Conservation (phyloP, 371 early-diverging fungal species). For the Saksenaea vasiformis region DNA sequence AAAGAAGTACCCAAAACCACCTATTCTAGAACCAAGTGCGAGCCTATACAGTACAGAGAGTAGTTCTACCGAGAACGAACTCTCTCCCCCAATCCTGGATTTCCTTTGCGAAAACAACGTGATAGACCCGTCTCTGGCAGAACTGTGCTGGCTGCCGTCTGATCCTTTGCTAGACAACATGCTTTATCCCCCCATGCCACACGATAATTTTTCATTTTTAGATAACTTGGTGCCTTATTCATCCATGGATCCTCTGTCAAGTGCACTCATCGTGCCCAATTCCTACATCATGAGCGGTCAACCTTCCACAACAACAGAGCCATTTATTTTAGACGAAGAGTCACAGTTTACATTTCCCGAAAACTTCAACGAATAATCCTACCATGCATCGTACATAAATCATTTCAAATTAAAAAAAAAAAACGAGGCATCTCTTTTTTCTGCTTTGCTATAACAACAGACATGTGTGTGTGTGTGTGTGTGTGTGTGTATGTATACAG, state of each 20-base stretch:
- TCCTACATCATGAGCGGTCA: slow-evolving; percentile 3
- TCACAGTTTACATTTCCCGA: no score
- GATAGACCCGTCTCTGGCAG: neutral
- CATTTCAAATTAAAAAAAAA: no score
- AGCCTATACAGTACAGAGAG: neutral
- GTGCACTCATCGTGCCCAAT: no score
- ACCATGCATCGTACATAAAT: no score
- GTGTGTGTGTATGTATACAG: neutral
- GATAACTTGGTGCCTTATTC: neutral
- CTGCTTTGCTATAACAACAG: neutral
- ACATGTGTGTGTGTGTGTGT: neutral
- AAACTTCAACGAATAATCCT: no score
- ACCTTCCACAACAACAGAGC: neutral
- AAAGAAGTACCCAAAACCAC: slow-evolving; percentile 9
- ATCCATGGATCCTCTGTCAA: no score
- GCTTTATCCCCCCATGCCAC: neutral
- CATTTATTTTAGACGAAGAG: no score
- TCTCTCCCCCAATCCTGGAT: neutral
- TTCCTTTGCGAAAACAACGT: neutral
- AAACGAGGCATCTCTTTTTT: no score
- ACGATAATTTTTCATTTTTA: neutral
- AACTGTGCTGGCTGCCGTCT: neutral
- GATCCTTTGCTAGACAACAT: neutral
- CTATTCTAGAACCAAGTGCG: neutral
- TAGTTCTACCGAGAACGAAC: neutral